Evolutionary conservation across 148 eudicot genomes (phyloP).

Genomic region (Camellia granthamiana): DNA sequence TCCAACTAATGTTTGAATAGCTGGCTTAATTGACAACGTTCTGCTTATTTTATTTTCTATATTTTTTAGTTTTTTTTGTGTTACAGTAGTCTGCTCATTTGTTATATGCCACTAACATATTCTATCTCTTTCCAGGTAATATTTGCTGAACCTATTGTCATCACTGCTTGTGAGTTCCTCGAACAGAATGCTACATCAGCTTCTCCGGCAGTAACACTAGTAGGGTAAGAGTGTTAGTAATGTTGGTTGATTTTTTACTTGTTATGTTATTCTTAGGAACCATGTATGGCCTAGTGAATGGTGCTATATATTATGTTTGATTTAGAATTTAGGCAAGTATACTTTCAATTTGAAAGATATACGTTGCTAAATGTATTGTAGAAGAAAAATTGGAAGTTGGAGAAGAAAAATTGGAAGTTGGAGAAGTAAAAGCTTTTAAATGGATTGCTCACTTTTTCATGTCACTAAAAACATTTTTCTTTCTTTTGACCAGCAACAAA

Average conservation of each 20-base stretch:
- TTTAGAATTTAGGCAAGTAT: background rate
- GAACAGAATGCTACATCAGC: conserved; percentile 83
- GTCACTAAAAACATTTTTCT: background rate
- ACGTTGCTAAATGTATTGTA: background rate
- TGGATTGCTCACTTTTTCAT: background rate
- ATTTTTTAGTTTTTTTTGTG: background rate
- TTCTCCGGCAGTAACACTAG: conserved; percentile 66
- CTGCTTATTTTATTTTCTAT: background rate
- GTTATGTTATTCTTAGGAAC: background rate
- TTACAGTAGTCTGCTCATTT: background rate
- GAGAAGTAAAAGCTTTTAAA: background rate
- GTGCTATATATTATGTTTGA: background rate
- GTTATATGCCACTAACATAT: background rate
- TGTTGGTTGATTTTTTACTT: background rate
- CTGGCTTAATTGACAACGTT: background rate
- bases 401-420: background rate
- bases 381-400: background rate
- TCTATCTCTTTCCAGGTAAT: conserved; percentile 52
- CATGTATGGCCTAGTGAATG: background rate
- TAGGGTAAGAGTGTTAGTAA: conserved; percentile 58
- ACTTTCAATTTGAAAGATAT: background rate
- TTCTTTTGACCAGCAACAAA: no score
- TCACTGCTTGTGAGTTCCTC: conserved; percentile 89
- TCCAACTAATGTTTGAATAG: background rate
- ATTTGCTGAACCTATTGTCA: conserved; percentile 87